A percentile compares a stretch with the other conserved stretches of the same genome.
These are phyloP conservation scores for Kodamaea laetipori DNA, from an alignment of 805 yeast genomes.

Conservation along the genomic window DNA sequence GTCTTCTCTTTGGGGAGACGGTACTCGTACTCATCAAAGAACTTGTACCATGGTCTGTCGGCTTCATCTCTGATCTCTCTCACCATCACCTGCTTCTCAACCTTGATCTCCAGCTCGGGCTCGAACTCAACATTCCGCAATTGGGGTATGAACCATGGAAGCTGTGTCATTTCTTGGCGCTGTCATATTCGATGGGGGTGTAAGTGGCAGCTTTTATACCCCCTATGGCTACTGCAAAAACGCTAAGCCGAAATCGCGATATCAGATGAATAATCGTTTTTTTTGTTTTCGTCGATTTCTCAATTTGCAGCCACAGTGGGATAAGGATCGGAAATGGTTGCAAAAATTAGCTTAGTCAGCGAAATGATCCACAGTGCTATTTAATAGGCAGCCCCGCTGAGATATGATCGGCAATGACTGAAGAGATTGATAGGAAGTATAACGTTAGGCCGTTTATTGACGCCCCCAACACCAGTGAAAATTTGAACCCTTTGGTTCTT, in stretches of 20 bases:
- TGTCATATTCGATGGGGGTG: too few species aligned
- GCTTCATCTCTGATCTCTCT: conserved; percentile 55
- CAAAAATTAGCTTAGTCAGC: background rate
- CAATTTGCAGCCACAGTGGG: conserved; percentile 2
- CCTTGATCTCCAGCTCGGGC: background rate
- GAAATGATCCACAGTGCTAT: background rate
- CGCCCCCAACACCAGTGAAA: conserved; percentile 6
- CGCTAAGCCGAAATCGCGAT: too few species aligned
- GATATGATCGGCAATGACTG: background rate
- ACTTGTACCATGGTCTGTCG: conserved; percentile 50
- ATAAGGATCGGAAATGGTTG: background rate
- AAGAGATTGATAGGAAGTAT: conserved; percentile 7
- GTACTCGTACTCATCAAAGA: conserved; percentile 41
- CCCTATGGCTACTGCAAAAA: too few species aligned
- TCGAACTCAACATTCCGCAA: background rate
- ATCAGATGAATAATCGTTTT: too few species aligned
- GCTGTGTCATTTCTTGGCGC: background rate
- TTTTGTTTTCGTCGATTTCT: background rate
- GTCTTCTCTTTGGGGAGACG: conserved; percentile 16
- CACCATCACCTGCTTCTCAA: conserved; percentile 1
- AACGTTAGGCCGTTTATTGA: conserved; percentile 14
- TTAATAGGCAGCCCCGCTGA: background rate
- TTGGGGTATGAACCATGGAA: conserved; percentile 14
- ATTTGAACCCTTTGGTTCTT: conserved; percentile 9
- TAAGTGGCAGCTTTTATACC: too few species aligned